Conservation (phyloP, 2,329 filamentous ascomycete species). For the Pyrenophora tritici-repentis region DNA sequence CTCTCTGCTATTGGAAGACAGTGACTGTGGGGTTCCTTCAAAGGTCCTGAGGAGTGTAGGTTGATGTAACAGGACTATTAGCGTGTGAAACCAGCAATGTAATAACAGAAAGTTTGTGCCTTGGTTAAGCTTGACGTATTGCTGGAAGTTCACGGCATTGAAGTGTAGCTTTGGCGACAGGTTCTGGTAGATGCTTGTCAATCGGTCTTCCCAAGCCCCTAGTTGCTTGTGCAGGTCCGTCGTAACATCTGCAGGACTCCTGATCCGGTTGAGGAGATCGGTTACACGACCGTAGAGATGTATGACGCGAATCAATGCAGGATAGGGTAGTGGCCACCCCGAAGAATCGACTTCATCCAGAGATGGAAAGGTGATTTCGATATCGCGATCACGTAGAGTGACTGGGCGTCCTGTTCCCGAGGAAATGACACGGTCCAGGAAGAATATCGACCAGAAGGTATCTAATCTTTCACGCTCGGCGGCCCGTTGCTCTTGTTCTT, state of each 20-base stretch:
- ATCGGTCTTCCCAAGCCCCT: constrained; percentile 76
- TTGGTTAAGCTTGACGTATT: constrained; percentile 78
- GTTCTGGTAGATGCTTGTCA: constrained; percentile 75
- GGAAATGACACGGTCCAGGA: constrained; percentile 84
- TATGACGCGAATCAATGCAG: constrained; percentile 80
- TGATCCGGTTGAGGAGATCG: constrained; percentile 81
- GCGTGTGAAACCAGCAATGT: constrained; percentile 86
- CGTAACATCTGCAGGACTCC: constrained; percentile 73
- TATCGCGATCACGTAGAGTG: constrained; percentile 81
- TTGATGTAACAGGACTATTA: constrained; percentile 84
- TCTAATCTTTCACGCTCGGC: constrained; percentile 82
- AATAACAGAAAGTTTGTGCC: constrained; percentile 85
- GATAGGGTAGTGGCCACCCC: constrained; percentile 77
- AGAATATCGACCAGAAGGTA: constrained; percentile 89
- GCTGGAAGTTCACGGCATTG: constrained; percentile 83
- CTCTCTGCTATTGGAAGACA: constrained; percentile 80
- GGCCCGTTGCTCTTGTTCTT: constrained; percentile 61
- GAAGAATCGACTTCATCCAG: constrained; percentile 60
- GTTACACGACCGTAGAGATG: constrained; percentile 84
- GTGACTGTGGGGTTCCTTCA: constrained; percentile 68
- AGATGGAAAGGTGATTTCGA: constrained; percentile 73
- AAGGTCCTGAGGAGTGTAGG: constrained; percentile 82
- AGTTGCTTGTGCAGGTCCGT: constrained; percentile 73
- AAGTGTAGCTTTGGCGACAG: constrained; percentile 78
- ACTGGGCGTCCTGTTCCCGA: constrained; percentile 84